Base-by-base conservation (phyloP, 148 eudicot species). In the Talinum fruticosum region DNA sequence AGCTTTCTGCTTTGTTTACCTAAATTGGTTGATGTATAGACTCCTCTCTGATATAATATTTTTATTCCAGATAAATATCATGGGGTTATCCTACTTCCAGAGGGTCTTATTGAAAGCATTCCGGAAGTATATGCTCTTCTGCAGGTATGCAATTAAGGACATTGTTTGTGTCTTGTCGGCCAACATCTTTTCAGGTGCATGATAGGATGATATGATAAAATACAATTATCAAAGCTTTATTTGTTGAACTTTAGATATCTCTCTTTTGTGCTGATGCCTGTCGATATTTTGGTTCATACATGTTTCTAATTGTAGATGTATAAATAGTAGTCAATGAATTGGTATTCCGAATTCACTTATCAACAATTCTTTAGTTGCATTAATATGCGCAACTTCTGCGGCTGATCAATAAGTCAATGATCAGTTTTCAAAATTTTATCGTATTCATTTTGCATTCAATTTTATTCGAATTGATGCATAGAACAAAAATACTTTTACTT, bases 71-170 rank as follows among this genome's bases (percentile, higher is more conserved):
- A 91, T 65, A 94, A 92, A 84, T 73, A 92, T 78, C 98, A 94
- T 73, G 98, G 98, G 66, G 98, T 95, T 75, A 83, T 95, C 76
- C 83, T 95, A n/a, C 91, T 95, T 73, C 97, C 98, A 36, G 98
- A 92, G 87, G 98, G 98, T 79, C 98, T 95, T 80, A 91, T 92
- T 67, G 98, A 95, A 87, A 92, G 92, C 77, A 95, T 95, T 84
- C 98, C 98, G 69, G 97, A 95, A 87, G 91, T 95, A 36, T 89
- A 91, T 90, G 96, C 97, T 76, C 87, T 95, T 67, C 82, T 95
- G 84, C 90, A 92, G 97, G 98, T 92, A 87, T 76, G 3, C 12
- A 13, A 26, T 32, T 75, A 24, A 13, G 66, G 7, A 26, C 28
- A 65, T 65, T 65, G 68, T 64, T 28, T 64, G 35, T 35, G 62